These are phyloP conservation scores for Phytophthora crassamura DNA, from an alignment of 352 stramenopile genomes.

Conservation along the genomic window DNA sequence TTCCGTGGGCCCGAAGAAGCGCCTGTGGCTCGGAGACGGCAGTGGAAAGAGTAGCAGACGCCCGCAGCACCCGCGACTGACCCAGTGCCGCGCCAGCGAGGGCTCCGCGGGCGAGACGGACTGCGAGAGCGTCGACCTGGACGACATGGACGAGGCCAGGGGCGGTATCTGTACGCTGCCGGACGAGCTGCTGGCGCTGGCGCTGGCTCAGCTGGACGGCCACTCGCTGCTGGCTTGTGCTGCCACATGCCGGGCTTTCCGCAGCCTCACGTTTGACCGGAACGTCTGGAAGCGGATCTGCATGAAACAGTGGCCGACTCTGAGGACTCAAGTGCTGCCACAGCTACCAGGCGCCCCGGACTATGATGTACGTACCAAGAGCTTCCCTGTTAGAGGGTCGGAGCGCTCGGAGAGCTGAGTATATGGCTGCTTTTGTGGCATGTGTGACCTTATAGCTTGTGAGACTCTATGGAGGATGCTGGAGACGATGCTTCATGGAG, in stretches of 20 bases:
- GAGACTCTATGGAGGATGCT: conserved; percentile 75
- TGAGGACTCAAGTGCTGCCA: conserved; percentile 62
- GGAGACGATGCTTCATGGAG: conserved; percentile 73
- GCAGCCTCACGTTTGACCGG: conserved; percentile 56
- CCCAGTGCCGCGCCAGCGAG: conserved; percentile 42
- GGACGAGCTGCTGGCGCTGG: conserved; percentile 57
- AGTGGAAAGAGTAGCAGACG: conserved; percentile 19
- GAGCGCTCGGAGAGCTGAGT: conserved; percentile 17
- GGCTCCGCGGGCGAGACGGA: conserved; percentile 42
- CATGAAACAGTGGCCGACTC: conserved; percentile 59
- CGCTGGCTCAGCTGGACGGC: conserved; percentile 61
- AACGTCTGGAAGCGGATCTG: conserved; percentile 78
- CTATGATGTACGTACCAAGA: conserved; percentile 68
- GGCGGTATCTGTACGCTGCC: conserved; percentile 50
- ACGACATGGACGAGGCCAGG: conserved; percentile 29
- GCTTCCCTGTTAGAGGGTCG: background rate
- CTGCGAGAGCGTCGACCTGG: conserved; percentile 36
- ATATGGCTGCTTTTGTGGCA: conserved; percentile 15
- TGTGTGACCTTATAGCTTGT: conserved; percentile 52
- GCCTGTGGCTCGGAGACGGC: conserved; percentile 43
- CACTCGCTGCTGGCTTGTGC: conserved; percentile 59
- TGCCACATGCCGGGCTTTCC: conserved; percentile 51
- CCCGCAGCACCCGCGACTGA: conserved; percentile 34
- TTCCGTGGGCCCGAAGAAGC: conserved; percentile 50
- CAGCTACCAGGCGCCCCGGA: conserved; percentile 77